phyloP scores from a whole-genome alignment of 306 rosid species.

The Prosopis cineraria region DNA sequence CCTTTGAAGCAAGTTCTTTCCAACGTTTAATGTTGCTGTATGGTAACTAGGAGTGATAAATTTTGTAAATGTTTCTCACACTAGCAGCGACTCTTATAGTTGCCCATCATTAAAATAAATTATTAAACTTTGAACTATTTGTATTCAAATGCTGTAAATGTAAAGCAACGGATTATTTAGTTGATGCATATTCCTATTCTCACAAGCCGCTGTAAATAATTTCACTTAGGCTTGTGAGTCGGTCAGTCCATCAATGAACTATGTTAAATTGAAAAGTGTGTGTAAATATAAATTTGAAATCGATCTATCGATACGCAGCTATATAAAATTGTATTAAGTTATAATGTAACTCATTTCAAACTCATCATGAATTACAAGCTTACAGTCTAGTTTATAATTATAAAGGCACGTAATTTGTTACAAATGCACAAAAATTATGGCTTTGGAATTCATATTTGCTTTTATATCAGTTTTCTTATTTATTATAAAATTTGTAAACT shows the following conservation, averaged over 20 bases:
- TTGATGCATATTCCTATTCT: not conserved
- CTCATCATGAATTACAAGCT: too few relatives aligned
- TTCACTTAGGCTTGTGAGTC: not conserved
- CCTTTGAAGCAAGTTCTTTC: not conserved
- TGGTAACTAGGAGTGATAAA: constrained; percentile 12
- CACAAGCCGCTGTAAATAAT: not conserved
- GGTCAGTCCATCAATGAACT: not conserved
- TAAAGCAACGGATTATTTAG: not conserved
- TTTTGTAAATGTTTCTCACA: constrained; percentile 36
- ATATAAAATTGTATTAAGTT: not conserved
- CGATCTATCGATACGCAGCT: not conserved
- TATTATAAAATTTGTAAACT: not conserved
- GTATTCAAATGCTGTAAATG: not conserved
- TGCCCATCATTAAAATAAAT: constrained; percentile 22
- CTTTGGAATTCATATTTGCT: not conserved
- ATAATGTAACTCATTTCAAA: too few relatives aligned
- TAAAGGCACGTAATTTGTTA: not conserved
- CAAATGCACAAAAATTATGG: not conserved
- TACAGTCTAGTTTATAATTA: not conserved
- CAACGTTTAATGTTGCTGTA: constrained; percentile 10
- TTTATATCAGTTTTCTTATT: too few relatives aligned
- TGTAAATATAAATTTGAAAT: not conserved
- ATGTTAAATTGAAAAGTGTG: not conserved
- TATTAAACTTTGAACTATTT: too few relatives aligned
- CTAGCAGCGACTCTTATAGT: constrained; percentile 22